Evolutionary conservation across 352 stramenopile species (phyloP).

Genomic region (Pythium rishiriense): DNA sequence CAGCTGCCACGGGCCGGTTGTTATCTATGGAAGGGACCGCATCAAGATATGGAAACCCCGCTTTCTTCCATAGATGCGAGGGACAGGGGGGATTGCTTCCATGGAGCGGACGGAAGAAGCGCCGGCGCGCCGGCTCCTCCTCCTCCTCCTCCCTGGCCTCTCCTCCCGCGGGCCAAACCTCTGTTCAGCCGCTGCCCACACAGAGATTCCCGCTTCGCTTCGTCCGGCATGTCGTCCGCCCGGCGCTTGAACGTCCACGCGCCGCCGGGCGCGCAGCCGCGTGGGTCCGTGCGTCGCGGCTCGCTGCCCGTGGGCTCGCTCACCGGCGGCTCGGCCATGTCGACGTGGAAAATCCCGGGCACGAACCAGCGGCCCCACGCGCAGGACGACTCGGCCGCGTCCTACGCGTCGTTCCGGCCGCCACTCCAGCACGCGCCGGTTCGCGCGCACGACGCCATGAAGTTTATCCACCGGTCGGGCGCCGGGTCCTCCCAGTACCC

Average conservation of each 20-base stretch:
- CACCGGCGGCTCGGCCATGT: not conserved
- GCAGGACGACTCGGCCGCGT: conserved; percentile 2
- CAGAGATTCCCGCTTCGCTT: not conserved
- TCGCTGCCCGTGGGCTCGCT: conserved; percentile 6
- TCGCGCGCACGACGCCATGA: not conserved
- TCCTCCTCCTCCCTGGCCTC: not conserved
- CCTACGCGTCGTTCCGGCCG: not conserved
- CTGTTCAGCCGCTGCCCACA: not conserved
- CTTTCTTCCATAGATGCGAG: not conserved
- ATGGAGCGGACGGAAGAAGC: not conserved
- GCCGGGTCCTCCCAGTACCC: not conserved
- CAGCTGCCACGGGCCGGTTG: not conserved
- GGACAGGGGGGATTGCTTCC: not conserved
- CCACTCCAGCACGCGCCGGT: not conserved
- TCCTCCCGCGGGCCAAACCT: too few species aligned
- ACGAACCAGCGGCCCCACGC: not conserved
- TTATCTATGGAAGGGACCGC: not conserved
- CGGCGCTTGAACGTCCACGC: not conserved
- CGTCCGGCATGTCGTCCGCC: not conserved
- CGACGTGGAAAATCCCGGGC: conserved; percentile 5
- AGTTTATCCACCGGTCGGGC: conserved; percentile 4
- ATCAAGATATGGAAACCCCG: not conserved
- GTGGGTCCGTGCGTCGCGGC: not conserved
- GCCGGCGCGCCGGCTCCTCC: too few species aligned
- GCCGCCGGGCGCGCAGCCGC: not conserved